phyloP scores from a whole-genome alignment of 1,284 basidiomycete genomes.

The Cryptococcus sp. region DNA sequence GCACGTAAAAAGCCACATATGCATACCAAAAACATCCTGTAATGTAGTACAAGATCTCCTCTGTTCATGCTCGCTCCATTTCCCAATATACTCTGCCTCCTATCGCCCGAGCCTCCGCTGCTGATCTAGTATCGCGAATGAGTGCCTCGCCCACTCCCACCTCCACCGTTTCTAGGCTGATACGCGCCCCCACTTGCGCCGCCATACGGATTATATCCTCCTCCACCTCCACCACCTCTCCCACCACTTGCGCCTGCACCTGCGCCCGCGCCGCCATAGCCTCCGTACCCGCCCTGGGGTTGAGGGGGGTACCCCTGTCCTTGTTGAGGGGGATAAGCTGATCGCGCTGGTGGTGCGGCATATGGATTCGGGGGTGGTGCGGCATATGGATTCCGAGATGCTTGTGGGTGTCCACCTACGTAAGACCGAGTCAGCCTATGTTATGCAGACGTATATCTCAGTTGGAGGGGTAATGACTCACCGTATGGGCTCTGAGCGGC shows the following conservation, averaged over 20 bases:
- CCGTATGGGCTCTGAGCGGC: constrained; percentile 14
- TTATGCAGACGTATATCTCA: background rate
- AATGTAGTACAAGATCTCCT: no score
- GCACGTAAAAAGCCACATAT: no score
- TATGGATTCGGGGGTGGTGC: constrained; percentile 13
- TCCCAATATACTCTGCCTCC: no score
- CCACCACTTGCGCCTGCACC: constrained; percentile 5
- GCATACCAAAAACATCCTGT: no score
- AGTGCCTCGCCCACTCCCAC: constrained; percentile 15
- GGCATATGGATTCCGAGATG: constrained; percentile 3
- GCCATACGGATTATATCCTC: constrained; percentile 26
- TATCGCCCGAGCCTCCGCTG: no score
- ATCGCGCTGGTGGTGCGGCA: constrained; percentile 17
- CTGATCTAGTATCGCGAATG: no score
- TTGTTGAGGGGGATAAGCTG: constrained; percentile 13
- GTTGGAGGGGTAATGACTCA: constrained; percentile 2
- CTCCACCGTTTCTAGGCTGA: constrained; percentile 19
- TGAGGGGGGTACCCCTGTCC: constrained; percentile 12
- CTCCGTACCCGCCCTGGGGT: constrained; percentile 9
- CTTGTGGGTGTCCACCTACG: constrained; percentile 16
- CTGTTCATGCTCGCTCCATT: no score
- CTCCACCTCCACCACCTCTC: no score
- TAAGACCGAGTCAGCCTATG: background rate
- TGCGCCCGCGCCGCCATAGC: constrained; percentile 17
- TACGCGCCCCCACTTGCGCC: constrained; percentile 7